Percentiles rank a stretch among this genome's conserved stretches.
These are phyloP conservation scores for Russula emetica DNA, from an alignment of 768 basidiomycete species.

Conservation along the genomic window DNA sequence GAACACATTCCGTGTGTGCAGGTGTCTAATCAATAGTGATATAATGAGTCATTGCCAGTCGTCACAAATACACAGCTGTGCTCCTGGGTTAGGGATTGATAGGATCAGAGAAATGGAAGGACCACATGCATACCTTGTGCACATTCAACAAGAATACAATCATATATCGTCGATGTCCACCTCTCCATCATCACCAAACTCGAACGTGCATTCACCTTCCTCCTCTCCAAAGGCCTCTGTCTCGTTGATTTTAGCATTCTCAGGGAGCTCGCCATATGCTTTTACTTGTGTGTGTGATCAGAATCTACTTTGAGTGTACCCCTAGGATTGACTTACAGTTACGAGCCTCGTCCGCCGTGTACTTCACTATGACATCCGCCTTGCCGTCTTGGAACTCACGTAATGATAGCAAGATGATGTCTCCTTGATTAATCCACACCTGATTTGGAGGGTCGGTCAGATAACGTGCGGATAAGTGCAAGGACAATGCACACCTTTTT, in stretches of 20 bases:
- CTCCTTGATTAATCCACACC: slow-evolving; percentile 99
- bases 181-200: slow-evolving; percentile 85
- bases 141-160: slow-evolving; percentile 30
- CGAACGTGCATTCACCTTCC: slow-evolving; percentile 84
- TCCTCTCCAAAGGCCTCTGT: slow-evolving; percentile 91
- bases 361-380: slow-evolving; percentile 99
- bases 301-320: neutral
- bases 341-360: slow-evolving; percentile 92
- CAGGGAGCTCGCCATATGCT: slow-evolving; percentile 96
- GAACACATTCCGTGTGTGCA: slow-evolving; percentile 10
- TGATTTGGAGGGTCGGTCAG: slow-evolving; percentile 33
- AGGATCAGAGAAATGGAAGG: neutral
- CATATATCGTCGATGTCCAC: slow-evolving; percentile 90
- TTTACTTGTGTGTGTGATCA: slow-evolving; percentile 58
- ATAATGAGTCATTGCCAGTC: slow-evolving; percentile 19
- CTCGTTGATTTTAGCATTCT: slow-evolving; percentile 96
- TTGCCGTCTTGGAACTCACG: slow-evolving; percentile 99
- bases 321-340: slow-evolving; percentile 47
- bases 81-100: slow-evolving; percentile 1
- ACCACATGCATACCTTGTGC: slow-evolving; percentile 26
- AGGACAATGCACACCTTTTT: slow-evolving; percentile 72
- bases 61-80: slow-evolving; percentile 24
- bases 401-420: slow-evolving; percentile 89
- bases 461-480: neutral
- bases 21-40: slow-evolving; percentile 27